phyloP scores from a whole-genome alignment of 2,329 filamentous ascomycete genomes.

The Cladosporium sp. region DNA sequence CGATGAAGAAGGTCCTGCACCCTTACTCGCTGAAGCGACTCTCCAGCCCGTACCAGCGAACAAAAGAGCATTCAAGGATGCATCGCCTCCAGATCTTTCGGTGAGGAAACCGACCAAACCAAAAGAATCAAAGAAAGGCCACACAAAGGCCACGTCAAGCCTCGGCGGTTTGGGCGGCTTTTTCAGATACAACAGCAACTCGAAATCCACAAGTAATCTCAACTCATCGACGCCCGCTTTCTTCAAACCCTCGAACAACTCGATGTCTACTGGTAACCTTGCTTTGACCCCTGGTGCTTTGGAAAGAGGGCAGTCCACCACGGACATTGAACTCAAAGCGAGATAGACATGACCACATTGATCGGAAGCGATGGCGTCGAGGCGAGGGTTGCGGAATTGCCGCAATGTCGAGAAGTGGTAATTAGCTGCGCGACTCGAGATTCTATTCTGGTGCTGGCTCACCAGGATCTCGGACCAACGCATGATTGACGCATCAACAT shows the following conservation, averaged over 20 bases:
- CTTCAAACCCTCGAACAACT: not conserved
- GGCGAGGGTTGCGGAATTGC: not conserved
- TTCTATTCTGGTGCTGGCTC: not conserved
- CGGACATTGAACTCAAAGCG: not conserved
- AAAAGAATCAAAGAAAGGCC: not conserved
- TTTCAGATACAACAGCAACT: not conserved
- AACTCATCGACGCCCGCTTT: not conserved
- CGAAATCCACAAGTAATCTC: not conserved
- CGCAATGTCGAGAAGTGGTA: not conserved
- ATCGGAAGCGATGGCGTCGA: not conserved
- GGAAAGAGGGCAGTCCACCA: not conserved
- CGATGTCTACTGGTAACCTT: not conserved
- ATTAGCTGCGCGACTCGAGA: not conserved
- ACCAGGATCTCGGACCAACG: not conserved
- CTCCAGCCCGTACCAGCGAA: slow-evolving; percentile 13
- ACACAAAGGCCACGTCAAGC: not conserved
- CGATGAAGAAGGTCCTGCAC: slow-evolving; percentile 10
- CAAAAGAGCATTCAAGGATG: slow-evolving; percentile 11
- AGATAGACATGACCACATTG: not conserved
- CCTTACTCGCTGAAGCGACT: not conserved
- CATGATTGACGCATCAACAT: not conserved
- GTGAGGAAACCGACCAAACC: not conserved
- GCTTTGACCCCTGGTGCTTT: not conserved
- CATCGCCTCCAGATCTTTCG: slow-evolving; percentile 12
- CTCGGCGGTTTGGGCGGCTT: not conserved